These are phyloP conservation scores for Schwanniomyces yamadae DNA, from an alignment of 805 yeast species.

Conservation along the genomic window DNA sequence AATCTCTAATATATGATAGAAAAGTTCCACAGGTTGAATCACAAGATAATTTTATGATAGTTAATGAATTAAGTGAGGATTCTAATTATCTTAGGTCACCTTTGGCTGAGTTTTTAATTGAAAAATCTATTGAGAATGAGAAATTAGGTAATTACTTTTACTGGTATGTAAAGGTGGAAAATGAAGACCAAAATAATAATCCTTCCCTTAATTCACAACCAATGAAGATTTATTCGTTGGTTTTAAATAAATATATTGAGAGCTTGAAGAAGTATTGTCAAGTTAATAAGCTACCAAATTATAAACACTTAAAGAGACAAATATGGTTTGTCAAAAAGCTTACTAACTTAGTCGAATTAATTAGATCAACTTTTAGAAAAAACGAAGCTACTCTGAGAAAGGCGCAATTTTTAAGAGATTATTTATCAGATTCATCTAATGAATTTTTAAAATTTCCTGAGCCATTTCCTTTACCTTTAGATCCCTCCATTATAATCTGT, in stretches of 20 bases:
- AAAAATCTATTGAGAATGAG: slow-evolving; percentile 63
- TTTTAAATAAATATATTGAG: slow-evolving; percentile 43
- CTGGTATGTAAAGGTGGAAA: slow-evolving; percentile 90
- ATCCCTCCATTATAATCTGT: slow-evolving; percentile 70
- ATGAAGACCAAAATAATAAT: slow-evolving; percentile 54
- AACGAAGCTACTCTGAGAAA: slow-evolving; percentile 81
- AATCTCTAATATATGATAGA: slow-evolving; percentile 36
- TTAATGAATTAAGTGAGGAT: slow-evolving; percentile 17
- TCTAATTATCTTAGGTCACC: slow-evolving; percentile 48
- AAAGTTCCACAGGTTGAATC: slow-evolving; percentile 6
- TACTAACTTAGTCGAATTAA: slow-evolving; percentile 60
- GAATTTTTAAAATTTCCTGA: slow-evolving; percentile 44
- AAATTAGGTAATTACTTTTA: slow-evolving; percentile 78
- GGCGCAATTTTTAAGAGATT: slow-evolving; percentile 62
- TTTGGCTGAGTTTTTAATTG: slow-evolving; percentile 70
- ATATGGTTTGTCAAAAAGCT: slow-evolving; percentile 66
- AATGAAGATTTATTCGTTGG: slow-evolving; percentile 30
- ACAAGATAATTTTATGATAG: slow-evolving; percentile 15
- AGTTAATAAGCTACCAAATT: slow-evolving; percentile 29
- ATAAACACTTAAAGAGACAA: slow-evolving; percentile 53
- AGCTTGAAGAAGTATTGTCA: slow-evolving; percentile 28
- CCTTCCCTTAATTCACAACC: slow-evolving; percentile 10
- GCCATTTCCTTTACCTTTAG: slow-evolving; percentile 74
- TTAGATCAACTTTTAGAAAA: slow-evolving; percentile 50
- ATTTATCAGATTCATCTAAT: slow-evolving; percentile 47